Percentiles rank a stretch among this genome's conserved stretches.
Evolutionary conservation across 2,329 filamentous ascomycete genomes (phyloP).

Genomic region (Volutella citrinella): DNA sequence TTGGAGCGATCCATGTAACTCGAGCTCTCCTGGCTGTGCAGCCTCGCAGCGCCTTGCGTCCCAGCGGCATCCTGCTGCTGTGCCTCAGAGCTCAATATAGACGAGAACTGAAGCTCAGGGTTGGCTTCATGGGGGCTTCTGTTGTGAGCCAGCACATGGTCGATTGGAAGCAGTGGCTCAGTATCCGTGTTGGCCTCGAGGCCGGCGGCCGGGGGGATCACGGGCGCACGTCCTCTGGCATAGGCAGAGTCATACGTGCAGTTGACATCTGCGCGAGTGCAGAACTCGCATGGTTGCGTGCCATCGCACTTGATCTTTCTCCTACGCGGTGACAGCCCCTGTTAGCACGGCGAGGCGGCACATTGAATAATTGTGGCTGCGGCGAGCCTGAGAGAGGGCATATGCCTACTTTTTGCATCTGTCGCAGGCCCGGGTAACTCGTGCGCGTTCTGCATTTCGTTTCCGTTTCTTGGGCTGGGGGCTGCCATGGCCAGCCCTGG

Average conservation of each 20-base stretch:
- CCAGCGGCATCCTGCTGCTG: no score
- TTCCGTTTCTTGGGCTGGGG: no score
- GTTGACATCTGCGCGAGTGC: conserved; percentile 13
- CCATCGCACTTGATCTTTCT: conserved; percentile 26
- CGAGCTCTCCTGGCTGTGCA: conserved; percentile 9
- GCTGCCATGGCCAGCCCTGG: no score
- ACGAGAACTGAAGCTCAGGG: conserved; percentile 8
- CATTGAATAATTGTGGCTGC: no score
- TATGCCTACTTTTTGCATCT: conserved; percentile 23
- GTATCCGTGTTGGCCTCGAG: not conserved
- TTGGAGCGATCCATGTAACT: conserved; percentile 4
- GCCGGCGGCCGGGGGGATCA: conserved; percentile 15
- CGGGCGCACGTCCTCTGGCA: conserved; percentile 20
- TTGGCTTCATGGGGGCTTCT: no score
- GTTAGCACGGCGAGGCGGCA: conserved; percentile 9
- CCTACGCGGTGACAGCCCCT: conserved; percentile 5
- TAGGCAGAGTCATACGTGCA: conserved; percentile 25
- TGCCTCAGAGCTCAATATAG: not conserved
- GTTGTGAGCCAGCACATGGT: conserved; percentile 1
- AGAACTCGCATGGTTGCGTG: conserved; percentile 23
- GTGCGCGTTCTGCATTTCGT: no score
- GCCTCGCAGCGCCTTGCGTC: conserved; percentile 1
- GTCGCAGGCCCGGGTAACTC: conserved; percentile 26
- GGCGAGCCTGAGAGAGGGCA: not conserved
- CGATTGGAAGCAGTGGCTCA: not conserved